These are phyloP conservation scores for Mycena rebaudengoi DNA, from an alignment of 768 basidiomycete genomes.

Conservation along the genomic window DNA sequence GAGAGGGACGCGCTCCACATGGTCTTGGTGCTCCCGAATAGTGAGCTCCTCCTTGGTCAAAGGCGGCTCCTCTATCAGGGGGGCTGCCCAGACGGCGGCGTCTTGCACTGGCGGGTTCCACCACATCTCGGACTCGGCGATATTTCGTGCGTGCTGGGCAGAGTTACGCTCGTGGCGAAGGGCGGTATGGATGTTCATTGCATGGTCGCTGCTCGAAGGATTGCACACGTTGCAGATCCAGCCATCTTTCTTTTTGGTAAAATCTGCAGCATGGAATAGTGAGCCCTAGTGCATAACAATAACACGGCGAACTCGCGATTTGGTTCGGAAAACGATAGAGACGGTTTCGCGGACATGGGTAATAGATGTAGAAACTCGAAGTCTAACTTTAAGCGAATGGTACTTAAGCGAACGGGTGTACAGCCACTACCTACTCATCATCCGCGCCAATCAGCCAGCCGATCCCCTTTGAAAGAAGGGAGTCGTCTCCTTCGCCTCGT, in stretches of 20 bases:
- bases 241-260: slow-evolving; percentile 34
- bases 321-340: neutral
- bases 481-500: slow-evolving; percentile 62
- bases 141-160: slow-evolving; percentile 27
- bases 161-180: slow-evolving; percentile 36
- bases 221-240: slow-evolving; percentile 52
- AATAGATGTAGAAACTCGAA: neutral
- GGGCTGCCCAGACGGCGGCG: slow-evolving; percentile 33
- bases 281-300: neutral
- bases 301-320: slow-evolving; percentile 10
- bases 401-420: neutral
- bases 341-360: neutral
- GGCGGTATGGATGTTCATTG: slow-evolving; percentile 35
- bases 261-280: slow-evolving; percentile 27
- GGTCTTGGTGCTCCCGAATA: slow-evolving; percentile 36
- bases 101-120: slow-evolving; percentile 28
- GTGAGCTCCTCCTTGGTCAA: slow-evolving; percentile 40
- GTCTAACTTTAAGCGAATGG: neutral
- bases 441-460: slow-evolving; percentile 97
- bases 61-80: slow-evolving; percentile 25
- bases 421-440: slow-evolving; percentile 45
- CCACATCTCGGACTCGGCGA: slow-evolving; percentile 29
- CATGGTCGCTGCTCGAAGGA: slow-evolving; percentile 50
- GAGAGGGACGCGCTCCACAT: slow-evolving; percentile 57
- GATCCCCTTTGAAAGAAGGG: slow-evolving; percentile 86